phyloP scores from a whole-genome alignment of 2,329 filamentous ascomycete genomes.

The Diplodia sapinea region DNA sequence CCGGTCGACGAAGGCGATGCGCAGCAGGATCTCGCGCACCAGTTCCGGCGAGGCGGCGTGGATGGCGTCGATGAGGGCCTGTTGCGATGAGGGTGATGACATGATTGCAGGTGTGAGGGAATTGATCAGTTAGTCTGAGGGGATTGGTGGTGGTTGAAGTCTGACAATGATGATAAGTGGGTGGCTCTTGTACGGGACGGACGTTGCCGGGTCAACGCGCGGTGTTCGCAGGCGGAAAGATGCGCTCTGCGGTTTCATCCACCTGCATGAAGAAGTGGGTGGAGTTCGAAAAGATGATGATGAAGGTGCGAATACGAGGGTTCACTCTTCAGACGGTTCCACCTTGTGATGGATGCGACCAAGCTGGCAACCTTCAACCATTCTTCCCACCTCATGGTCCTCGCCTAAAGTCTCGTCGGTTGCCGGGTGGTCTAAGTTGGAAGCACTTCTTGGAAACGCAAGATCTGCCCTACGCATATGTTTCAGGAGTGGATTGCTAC shows the following conservation, averaged over 20 bases:
- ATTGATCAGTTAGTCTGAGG: background rate
- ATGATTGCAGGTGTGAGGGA: background rate
- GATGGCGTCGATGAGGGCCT: background rate
- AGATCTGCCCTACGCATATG: background rate
- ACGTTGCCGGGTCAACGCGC: slow-evolving; percentile 7
- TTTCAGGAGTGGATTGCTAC: background rate
- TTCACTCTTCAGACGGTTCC: background rate
- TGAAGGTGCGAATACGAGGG: background rate
- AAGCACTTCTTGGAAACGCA: background rate
- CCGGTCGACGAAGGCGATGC: background rate
- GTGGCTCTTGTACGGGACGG: background rate
- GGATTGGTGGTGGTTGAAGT: background rate
- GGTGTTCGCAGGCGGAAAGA: slow-evolving; percentile 8
- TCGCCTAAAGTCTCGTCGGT: background rate
- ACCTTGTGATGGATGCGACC: background rate
- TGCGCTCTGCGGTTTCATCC: background rate
- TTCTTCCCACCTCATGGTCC: background rate
- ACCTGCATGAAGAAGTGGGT: background rate
- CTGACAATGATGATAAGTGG: background rate
- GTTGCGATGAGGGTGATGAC: background rate
- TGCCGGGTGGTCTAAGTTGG: background rate
- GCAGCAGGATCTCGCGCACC: background rate
- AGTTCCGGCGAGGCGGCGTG: background rate
- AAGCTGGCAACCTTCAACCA: background rate
- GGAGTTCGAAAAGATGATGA: background rate